Base-by-base conservation (phyloP, 1,284 basidiomycete genomes). In the Puccinia triticina region DNA sequence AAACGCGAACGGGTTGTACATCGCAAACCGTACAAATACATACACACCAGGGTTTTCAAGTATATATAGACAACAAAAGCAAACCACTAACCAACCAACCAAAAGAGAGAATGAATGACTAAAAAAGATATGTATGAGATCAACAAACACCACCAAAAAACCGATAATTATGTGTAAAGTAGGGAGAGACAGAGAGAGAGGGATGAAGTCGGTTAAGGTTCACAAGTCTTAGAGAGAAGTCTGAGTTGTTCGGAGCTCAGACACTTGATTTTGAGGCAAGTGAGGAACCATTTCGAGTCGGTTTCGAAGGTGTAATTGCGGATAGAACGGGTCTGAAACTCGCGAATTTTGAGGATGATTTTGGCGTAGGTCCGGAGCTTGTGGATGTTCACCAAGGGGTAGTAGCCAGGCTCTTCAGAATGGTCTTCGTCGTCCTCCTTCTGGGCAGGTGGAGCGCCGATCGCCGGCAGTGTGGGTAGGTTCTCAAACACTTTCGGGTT, bases 301-400 rank as follows among this genome's bases (percentile, higher is more conserved):
- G 92, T 88, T 61, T 91, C 89, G 84, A 90, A 92, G 64, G 90
- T 59, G 92, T 89, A 81, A 40, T 90, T 90, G 7, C 57, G 57
- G 82, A 91, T 91, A 1, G 93, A 92, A 16, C 94, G 89, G 84
- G 94, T 92, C 86, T 95, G 93, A 10, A 92, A 93, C 10, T 91
- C 90, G 18, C 94, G 91, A 72, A 94, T 88, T 16, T 90, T 89
- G 86, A 93, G 93, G 85, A 94, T 92, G 46, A 93, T 91, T 11
- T 89, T 90, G 8, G 94, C 93, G 77, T 93, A 92, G 84, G 91
- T 88, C 40, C 94, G 91, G 86, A 94, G 93, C 87, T 95, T 94
- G 87, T 94, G 93, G 3, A 95, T 91, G 86, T 94, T 95, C 88
- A 95, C 92, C 80, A 95, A 88, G 1, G 93, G 93, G 84, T 93